Base-by-base conservation (phyloP, 768 basidiomycete species). In the Lactarius hatsudake region DNA sequence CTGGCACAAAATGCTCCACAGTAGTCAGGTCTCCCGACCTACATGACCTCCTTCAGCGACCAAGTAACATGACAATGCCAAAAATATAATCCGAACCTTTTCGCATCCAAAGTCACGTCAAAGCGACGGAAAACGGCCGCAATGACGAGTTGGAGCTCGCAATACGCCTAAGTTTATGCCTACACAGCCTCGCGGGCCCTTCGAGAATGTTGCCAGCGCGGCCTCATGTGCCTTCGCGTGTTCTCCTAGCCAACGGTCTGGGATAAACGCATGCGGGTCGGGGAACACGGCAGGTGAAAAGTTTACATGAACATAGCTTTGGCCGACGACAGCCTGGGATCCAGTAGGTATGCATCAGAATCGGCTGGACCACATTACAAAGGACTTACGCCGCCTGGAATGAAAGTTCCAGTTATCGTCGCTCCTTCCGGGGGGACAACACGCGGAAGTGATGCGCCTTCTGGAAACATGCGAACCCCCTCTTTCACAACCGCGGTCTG, bases 371-470 rank as follows among this genome's bases (percentile, higher is more conserved):
- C 32, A 34, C 30, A 56, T 32, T 34, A n/a, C 5, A 32, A 28
- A 28, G 30, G 28, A 56, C 55, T 56, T 34, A 56, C 55, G 5
- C 55, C 55, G 0, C 55, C 23, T 28, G 55, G 55, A 56, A 18
- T 5, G 15, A 12, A 42, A 60, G 2, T 26, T 63, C 59, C 67
- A 64, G 43, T 64, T 65, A 58, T 38, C 42, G 42, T 42, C 17
- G 42, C 42, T 7, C 42, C 42, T 42, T 42, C 42, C 7, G 17
- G 42, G 42, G 28, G 65, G 60, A 71, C 30, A 65, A 66, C 10
- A 61, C 62, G 65, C 66, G 28, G 67, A 51, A 36, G 70, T 51
- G 61, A 30, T n/a, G 53, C 28, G 12, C 53, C 53, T n/a, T 9
- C 53, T 12, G 53, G 53, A 12, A 54, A 54, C 53, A 54, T 54